Base-by-base conservation (phyloP, 2,329 filamentous ascomycete genomes). In the Cyphellophora europaea region DNA sequence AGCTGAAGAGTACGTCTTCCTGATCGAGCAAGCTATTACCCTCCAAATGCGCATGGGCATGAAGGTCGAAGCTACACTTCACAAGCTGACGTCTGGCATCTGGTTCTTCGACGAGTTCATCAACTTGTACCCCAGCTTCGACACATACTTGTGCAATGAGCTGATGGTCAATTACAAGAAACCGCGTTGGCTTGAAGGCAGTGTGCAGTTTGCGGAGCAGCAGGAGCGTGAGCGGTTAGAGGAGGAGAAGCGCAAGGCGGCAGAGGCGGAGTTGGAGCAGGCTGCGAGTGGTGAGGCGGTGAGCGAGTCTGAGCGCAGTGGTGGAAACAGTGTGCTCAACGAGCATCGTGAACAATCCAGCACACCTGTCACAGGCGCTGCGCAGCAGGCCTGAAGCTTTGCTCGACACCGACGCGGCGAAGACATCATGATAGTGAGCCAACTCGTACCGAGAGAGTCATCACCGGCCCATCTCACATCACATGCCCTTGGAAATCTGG, bases 81-180 rank as follows among this genome's bases (percentile, higher is more conserved):
- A 67, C 44, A 62, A 75, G 38, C 56, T 83, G 15, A 70, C 69
- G 42, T 66, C 67, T 15, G 79, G 75, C 2, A 40, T 84, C 15
- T 66, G 64, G 43, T 86, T 81, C 53, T 72, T 87, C 52, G 79
- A 78, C 50, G 57, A 65, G 2, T 53, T 80, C 11, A 52, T 61
- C 17, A 65, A 65, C 0, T 53, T 79, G 8, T 69, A 72, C 37
- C 74, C 74, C 3, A 72, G 70, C 0, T 83, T 82, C 51, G 75
- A 82, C 51, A 70, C 65, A 0, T 74, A 75, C 37, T 59, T 87
- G 16, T 69, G 73, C 1, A 84, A 88, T 53, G 73, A 79, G 45
- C 60, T 82, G 44, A 82, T 88, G 78, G 49, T 66, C 14, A 56
- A 66, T 12, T 87, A 73, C 69, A 82, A 77, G 53, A 58, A 70